A percentile compares a stretch with the other conserved stretches of the same genome.
Conservation (phyloP, 306 rosid genomes). For the Crataegus laevigata region DNA sequence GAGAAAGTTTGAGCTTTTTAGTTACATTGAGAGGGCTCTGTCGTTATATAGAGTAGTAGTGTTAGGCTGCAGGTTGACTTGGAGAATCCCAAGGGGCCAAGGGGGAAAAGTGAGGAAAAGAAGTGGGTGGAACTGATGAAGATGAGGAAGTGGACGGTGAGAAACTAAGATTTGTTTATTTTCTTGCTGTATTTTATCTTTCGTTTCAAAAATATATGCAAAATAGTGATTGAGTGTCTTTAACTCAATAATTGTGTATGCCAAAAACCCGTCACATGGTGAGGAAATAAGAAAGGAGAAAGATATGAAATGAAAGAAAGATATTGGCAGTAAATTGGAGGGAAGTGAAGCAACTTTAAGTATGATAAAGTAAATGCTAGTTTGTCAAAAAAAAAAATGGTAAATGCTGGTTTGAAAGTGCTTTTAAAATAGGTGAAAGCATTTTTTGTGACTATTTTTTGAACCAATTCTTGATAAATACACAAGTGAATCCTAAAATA, state of each 20-base stretch:
- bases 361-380: too few relatives aligned
- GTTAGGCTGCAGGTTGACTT: constrained; percentile 3
- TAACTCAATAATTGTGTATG: constrained; percentile 7
- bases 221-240: not conserved
- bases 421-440: too few relatives aligned
- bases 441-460: too few relatives aligned
- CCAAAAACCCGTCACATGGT: not conserved
- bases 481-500: too few relatives aligned
- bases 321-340: not conserved
- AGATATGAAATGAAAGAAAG: not conserved
- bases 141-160: constrained; percentile 35
- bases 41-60: not conserved
- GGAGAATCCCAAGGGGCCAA: constrained; percentile 10
- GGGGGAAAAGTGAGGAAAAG: not conserved
- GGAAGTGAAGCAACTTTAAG: not conserved
- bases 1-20: too few relatives aligned
- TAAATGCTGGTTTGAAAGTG: too few relatives aligned
- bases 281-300: not conserved
- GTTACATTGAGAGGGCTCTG: not conserved
- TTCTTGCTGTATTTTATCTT: too few relatives aligned
- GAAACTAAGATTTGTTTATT: constrained; percentile 2
- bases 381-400: too few relatives aligned
- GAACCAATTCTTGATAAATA: too few relatives aligned
- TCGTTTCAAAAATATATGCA: too few relatives aligned
- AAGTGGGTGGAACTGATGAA: constrained; percentile 22